Base-by-base conservation (phyloP, 208 protist species). In the Zelonia costaricensis region DNA sequence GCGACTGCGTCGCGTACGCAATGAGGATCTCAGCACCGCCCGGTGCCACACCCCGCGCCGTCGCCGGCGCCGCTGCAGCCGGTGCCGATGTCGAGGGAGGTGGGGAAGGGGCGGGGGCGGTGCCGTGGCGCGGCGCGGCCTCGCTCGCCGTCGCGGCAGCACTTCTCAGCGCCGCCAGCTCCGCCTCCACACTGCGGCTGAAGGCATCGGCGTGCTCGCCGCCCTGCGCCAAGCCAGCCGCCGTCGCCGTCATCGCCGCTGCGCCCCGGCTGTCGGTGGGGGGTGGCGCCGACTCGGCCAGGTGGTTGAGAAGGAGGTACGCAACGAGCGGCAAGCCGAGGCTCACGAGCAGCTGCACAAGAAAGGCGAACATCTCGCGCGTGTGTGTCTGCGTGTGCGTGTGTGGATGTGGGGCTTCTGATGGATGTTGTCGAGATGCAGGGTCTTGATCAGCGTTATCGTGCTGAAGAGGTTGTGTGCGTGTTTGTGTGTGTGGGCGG, bases 1-100 rank as follows among this genome's bases (percentile, higher is more conserved):
- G 74, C 10, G 73, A 74, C 45, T 89, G 65, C 4, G 79, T 85
- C 20, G 85, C 85, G 67, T 92, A 92, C 15, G 82, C 82, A 28
- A 92, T 80, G 3, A 88, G 49, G 27, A 92, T 84, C 13, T 76
- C 78, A 6, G 70, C 31, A 1, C 30, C n/a, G 8, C 6, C 31
- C 13, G 25, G n/a, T 16, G 30, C 30, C 33, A 25, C 49, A 12
- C 30, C 20, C 49, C n/a, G 35, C 42, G 52, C 33, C 4, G 31
- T 31, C 15, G 51, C 30, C 10, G 51, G n/a, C 31, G 31, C 16
- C 30, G 20, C 40, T 13, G 10, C 15, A 7, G 20, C 20, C n/a
- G 9, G 18, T 4, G 18, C 15, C 44, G 3, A 6, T 28, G 18
- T 0, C 10, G 49, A 8, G 12, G 28, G n/a, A 4, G 36, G 33